Conservation (phyloP, 306 rosid genomes). For the Pterocarpus macrocarpus region DNA sequence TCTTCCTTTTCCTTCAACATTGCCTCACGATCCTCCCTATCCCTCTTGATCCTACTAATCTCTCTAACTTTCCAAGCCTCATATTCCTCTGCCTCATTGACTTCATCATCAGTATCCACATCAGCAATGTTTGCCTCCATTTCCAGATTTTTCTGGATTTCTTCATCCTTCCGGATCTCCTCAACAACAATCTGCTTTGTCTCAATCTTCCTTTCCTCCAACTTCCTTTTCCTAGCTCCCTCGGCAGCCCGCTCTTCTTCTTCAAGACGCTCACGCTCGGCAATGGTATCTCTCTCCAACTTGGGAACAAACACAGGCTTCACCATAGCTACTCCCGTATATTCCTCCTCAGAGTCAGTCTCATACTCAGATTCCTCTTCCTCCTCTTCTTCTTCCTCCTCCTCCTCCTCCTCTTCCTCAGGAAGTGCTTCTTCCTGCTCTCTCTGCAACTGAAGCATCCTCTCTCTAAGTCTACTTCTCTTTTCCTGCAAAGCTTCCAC, state of each 20-base stretch:
- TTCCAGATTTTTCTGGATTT: slow-evolving; percentile 87
- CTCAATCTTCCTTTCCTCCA: slow-evolving; percentile 87
- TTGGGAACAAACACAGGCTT: slow-evolving; percentile 97
- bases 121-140: slow-evolving; percentile 91
- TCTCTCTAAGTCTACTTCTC: slow-evolving; percentile 78
- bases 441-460: slow-evolving; percentile 69
- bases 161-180: slow-evolving; percentile 89
- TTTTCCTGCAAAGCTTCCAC: slow-evolving; percentile 82
- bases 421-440: slow-evolving; percentile 83
- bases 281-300: slow-evolving; percentile 90
- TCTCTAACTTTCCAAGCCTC: slow-evolving; percentile 97
- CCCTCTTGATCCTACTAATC: slow-evolving; percentile 95
- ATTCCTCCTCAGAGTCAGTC: slow-evolving; percentile 95
- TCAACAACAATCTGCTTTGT: slow-evolving; percentile 92
- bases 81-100: slow-evolving; percentile 93
- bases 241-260: slow-evolving; percentile 88
- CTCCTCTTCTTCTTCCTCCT: slow-evolving; percentile 77
- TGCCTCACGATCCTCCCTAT: slow-evolving; percentile 86
- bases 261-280: slow-evolving; percentile 93
- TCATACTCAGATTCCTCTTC: slow-evolving; percentile 92
- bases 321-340: slow-evolving; percentile 83
- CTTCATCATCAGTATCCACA: slow-evolving; percentile 95
- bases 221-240: slow-evolving; percentile 73
- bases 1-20: slow-evolving; percentile 90
- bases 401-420: slow-evolving; percentile 84